These are phyloP conservation scores for Aspergillus indologenus DNA, from an alignment of 495 filamentous ascomycete species.

Conservation along the genomic window DNA sequence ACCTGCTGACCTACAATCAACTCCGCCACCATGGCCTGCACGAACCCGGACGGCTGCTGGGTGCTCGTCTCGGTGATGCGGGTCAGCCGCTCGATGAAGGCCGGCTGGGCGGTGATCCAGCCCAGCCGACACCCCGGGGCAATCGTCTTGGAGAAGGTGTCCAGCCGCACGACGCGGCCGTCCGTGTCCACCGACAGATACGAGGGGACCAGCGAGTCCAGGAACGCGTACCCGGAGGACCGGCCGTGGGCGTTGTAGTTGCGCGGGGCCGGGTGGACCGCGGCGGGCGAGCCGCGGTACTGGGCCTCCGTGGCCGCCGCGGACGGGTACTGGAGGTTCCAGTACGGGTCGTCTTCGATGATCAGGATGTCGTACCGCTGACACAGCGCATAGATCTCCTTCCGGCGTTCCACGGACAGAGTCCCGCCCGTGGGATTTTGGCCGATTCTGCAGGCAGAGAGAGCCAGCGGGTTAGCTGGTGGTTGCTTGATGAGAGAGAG, in stretches of 20 bases:
- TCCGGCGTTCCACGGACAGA: conserved; percentile 65
- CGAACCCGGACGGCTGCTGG: conserved; percentile 83
- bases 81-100: conserved; percentile 67
- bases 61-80: conserved; percentile 72
- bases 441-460: conserved; percentile 59
- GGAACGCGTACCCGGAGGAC: conserved; percentile 70
- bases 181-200: conserved; percentile 74
- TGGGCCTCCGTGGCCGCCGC: conserved; percentile 41
- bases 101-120: conserved; percentile 79
- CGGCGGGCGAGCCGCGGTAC: conserved; percentile 31
- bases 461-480: conserved; percentile 12
- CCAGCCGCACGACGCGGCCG: conserved; percentile 82
- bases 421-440: conserved; percentile 87
- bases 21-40: conserved; percentile 75
- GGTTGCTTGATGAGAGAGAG: background rate
- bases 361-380: conserved; percentile 86
- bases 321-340: conserved; percentile 87
- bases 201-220: conserved; percentile 81
- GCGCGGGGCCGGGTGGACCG: conserved; percentile 1
- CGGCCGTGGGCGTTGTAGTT: conserved; percentile 48
- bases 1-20: conserved; percentile 67
- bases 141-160: conserved; percentile 81
- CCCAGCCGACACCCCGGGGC: conserved; percentile 73
- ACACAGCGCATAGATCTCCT: conserved; percentile 77
- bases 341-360: conserved; percentile 94